These are phyloP conservation scores for Aschersonia sp. DNA, from an alignment of 2,329 filamentous ascomycete genomes.

Conservation along the genomic window DNA sequence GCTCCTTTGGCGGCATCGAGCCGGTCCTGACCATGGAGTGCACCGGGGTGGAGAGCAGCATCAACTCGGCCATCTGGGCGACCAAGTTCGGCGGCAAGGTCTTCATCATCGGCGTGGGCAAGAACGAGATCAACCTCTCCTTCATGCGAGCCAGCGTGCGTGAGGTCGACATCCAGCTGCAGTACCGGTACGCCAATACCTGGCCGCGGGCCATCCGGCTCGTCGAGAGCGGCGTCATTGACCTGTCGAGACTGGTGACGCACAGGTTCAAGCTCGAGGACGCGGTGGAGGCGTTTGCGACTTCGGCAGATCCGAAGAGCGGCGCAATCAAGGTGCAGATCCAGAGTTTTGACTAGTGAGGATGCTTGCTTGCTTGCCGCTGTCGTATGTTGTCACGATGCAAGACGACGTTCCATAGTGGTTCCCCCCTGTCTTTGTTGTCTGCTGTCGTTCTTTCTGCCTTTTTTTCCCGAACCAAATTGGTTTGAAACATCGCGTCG, in stretches of 20 bases:
- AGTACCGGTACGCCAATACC: slow-evolving; percentile 92
- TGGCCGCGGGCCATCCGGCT: slow-evolving; percentile 89
- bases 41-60: slow-evolving; percentile 84
- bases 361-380: no score
- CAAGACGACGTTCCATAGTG: no score
- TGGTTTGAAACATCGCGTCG: no score
- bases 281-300: slow-evolving; percentile 78
- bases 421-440: no score
- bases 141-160: slow-evolving; percentile 87
- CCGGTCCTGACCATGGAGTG: slow-evolving; percentile 78
- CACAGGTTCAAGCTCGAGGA: slow-evolving; percentile 79
- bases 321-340: slow-evolving; percentile 98
- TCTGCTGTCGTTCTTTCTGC: no score
- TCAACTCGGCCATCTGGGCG: slow-evolving; percentile 74
- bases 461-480: no score
- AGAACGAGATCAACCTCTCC: slow-evolving; percentile 87
- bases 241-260: slow-evolving; percentile 71
- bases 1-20: slow-evolving; percentile 62
- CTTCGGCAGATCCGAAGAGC: slow-evolving; percentile 72
- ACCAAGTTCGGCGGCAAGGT: slow-evolving; percentile 94
- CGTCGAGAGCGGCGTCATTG: slow-evolving; percentile 69
- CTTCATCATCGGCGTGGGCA: slow-evolving; percentile 90
- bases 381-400: no score
- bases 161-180: slow-evolving; percentile 90
- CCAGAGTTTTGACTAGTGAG: slow-evolving; percentile 45